Conservation (phyloP, 2,329 filamentous ascomycete genomes). For the Shiraia bambusicola region DNA sequence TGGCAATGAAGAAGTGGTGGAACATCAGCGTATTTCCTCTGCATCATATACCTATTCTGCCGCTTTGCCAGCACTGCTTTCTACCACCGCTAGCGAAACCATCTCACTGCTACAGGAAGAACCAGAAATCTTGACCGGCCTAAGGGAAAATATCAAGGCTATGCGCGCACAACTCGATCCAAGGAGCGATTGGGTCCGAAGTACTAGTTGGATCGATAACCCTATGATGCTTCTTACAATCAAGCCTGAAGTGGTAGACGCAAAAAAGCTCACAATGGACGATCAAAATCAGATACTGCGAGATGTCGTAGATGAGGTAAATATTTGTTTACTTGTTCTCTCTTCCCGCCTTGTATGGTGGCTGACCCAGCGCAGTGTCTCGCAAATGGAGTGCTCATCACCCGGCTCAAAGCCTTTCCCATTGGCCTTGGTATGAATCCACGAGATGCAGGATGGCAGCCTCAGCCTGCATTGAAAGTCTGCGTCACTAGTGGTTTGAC, state of each 20-base stretch:
- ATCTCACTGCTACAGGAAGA: conserved; percentile 82
- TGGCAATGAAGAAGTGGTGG: conserved; percentile 84
- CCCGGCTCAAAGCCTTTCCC: conserved; percentile 77
- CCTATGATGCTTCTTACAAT: conserved; percentile 81
- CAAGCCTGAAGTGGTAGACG: conserved; percentile 77
- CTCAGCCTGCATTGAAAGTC: conserved; percentile 83
- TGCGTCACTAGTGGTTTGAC: conserved; percentile 85
- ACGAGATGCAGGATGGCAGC: conserved; percentile 67
- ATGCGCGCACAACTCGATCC: conserved; percentile 89
- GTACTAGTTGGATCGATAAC: conserved; percentile 79
- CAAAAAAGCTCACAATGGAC: conserved; percentile 65
- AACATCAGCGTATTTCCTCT: conserved; percentile 92
- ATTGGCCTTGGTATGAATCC: conserved; percentile 58
- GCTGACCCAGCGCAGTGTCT: conserved; percentile 61
- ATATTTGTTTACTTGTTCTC: conserved; percentile 32
- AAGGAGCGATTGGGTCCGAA: conserved; percentile 87
- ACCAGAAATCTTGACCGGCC: conserved; percentile 74
- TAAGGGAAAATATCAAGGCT: conserved; percentile 81
- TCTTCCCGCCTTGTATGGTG: background rate
- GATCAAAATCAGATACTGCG: conserved; percentile 85
- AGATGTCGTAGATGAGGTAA: conserved; percentile 94
- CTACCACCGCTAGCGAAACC: conserved; percentile 93
- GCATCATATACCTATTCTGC: conserved; percentile 95
- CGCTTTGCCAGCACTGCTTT: conserved; percentile 87
- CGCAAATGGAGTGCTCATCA: conserved; percentile 85